Evolutionary conservation across 306 rosid genomes (phyloP), one percentile per base, ranked within the genome.

Genomic region (Alnus glutinosa): DNA sequence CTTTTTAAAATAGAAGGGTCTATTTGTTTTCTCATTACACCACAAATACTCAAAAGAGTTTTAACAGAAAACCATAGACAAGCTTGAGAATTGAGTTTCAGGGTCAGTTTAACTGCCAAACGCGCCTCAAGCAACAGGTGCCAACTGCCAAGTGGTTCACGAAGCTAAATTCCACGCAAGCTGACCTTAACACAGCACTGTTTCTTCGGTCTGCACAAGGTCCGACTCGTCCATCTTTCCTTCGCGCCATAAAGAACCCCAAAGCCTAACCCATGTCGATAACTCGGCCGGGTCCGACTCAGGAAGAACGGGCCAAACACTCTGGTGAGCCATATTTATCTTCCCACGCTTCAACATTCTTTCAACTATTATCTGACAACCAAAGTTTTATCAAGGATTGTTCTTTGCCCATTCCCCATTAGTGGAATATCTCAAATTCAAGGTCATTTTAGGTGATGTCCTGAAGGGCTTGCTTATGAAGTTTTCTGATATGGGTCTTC

Each of bases 261-360:
- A 23, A 23, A 62, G 71, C 12, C 19, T 1, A 55, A 69, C 62
- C 50, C 55, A 79, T 77, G 80, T 36, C 74, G 72, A 79, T 44
- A 74, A 54, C 30, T 71, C 71, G 70, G 64, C 77, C 71, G 49
- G n/a, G 13, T 70, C 75, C 78, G 63, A 57, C 70, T 57, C 75
- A 75, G 19, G 70, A 58, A 47, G 78, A 54, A 34, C 51, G 67
- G 28, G 18, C 57, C 47, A 66, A 28, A 34, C 58, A 66, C 12
- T 58, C 77, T 47, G 87, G 89, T 86, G 75, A 67, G 78, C 76
- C 58, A 23, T 74, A 12, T 49, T 14, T 37, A 1, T 52, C 19
- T 49, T 37, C 49, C 18, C 46, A 28, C 36, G 11, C 7, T 47
- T 16, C 58, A 8, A 75, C 16, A 11, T 61, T 61, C 8, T 61